phyloP scores from a whole-genome alignment of 768 basidiomycete genomes.

The Chiua virens region DNA sequence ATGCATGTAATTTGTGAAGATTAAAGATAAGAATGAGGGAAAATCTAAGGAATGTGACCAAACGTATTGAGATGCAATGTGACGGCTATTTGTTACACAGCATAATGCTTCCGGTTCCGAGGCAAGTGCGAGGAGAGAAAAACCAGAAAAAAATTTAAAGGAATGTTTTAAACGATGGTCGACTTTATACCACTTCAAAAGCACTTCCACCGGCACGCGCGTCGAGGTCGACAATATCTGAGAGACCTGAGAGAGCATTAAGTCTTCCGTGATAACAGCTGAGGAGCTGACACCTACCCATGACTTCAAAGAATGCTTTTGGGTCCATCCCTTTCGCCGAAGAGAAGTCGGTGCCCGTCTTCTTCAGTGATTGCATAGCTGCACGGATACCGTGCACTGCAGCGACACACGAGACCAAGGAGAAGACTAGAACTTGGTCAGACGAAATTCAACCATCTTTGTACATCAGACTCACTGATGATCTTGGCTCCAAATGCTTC shows the following conservation, averaged over 20 bases:
- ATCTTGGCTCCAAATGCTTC: slow-evolving; percentile 73
- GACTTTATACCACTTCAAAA: slow-evolving; percentile 48
- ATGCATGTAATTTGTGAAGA: slow-evolving; percentile 18
- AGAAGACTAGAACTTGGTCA: slow-evolving; percentile 53
- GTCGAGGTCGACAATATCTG: slow-evolving; percentile 55
- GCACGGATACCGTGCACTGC: slow-evolving; percentile 75
- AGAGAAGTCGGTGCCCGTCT: slow-evolving; percentile 72
- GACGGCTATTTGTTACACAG: slow-evolving; percentile 22
- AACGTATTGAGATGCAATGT: slow-evolving; percentile 12
- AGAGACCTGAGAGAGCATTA: slow-evolving; percentile 40
- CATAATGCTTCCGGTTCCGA: slow-evolving; percentile 2
- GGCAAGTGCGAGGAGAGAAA: not conserved
- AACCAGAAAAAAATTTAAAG: not conserved
- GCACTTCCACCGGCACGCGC: slow-evolving; percentile 58
- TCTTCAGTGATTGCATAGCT: slow-evolving; percentile 74
- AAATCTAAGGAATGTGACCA: slow-evolving; percentile 22
- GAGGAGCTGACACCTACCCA: slow-evolving; percentile 46
- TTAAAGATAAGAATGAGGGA: slow-evolving; percentile 22
- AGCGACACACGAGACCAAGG: slow-evolving; percentile 72
- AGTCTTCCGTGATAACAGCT: not conserved
- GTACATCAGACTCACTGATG: slow-evolving; percentile 54
- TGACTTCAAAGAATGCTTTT: slow-evolving; percentile 73
- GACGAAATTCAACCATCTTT: not conserved
- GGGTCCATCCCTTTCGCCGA: slow-evolving; percentile 71
- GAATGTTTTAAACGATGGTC: not conserved